A percentile compares a stretch with the other conserved stretches of the same genome.
phyloP scores from a whole-genome alignment of 2,329 filamentous ascomycete genomes.

The Aspergillus puulaauensis region DNA sequence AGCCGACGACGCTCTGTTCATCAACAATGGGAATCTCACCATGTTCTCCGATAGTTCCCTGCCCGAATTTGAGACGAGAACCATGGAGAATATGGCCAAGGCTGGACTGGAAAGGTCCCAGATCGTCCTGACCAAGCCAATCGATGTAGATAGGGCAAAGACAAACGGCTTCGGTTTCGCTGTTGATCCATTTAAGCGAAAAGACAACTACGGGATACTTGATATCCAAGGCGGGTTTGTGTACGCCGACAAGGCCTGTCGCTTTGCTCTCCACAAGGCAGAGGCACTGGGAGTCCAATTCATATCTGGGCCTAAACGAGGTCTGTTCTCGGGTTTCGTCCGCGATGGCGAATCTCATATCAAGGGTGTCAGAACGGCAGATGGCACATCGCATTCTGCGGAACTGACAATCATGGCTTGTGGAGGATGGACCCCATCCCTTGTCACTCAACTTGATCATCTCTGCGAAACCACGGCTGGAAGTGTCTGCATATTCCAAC shows the following conservation, averaged over 20 bases:
- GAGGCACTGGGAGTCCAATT: constrained; percentile 42
- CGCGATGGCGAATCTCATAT: constrained; percentile 16
- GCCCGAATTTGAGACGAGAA: constrained; percentile 36
- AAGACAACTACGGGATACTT: constrained; percentile 40
- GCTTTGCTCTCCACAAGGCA: constrained; percentile 46
- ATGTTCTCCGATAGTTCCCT: constrained; percentile 9
- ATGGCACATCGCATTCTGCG: constrained; percentile 36
- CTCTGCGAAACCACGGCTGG: constrained; percentile 52
- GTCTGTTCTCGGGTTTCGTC: constrained; percentile 8
- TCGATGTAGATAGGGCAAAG: constrained; percentile 28
- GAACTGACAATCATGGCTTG: constrained; percentile 41
- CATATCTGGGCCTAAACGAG: constrained; percentile 35
- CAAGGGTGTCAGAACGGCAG: constrained; percentile 40
- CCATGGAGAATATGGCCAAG: constrained; percentile 36
- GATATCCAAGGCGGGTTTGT: constrained; percentile 50
- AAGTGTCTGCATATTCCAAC: constrained; percentile 44
- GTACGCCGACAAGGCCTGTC: constrained; percentile 49
- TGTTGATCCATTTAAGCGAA: constrained; percentile 40
- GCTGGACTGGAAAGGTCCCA: constrained; percentile 37
- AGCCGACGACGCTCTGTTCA: constrained; percentile 36
- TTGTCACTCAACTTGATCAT: constrained; percentile 42
- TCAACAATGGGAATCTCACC: constrained; percentile 34
- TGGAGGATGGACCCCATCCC: constrained; percentile 46
- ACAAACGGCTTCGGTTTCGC: constrained; percentile 29
- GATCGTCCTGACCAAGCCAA: constrained; percentile 24